Conservation (phyloP, 768 basidiomycete genomes). For the Amanita inopinata region DNA sequence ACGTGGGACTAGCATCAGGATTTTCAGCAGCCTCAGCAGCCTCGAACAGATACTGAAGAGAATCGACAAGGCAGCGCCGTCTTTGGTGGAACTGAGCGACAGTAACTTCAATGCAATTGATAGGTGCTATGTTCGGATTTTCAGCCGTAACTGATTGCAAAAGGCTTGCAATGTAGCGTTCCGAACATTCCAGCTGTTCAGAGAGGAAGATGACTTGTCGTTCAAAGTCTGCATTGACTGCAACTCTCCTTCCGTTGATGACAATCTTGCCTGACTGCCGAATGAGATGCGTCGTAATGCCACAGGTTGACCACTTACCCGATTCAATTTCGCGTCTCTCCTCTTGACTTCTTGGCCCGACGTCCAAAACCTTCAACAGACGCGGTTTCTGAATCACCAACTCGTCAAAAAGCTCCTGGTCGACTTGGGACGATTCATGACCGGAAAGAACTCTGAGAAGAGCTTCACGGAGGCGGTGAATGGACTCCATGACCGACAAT, state of each 20-base stretch:
- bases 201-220: constrained; percentile 72
- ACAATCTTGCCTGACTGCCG: constrained; percentile 47
- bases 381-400: constrained; percentile 56
- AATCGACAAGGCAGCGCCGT: constrained; percentile 63
- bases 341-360: constrained; percentile 47
- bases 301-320: constrained; percentile 26
- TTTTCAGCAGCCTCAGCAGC: constrained; percentile 40
- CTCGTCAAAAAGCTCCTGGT: constrained; percentile 70
- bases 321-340: constrained; percentile 69
- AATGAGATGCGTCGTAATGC: constrained; percentile 3
- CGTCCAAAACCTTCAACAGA: constrained; percentile 55
- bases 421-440: constrained; percentile 37
- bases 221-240: constrained; percentile 72
- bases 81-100: constrained; percentile 60
- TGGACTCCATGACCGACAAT: constrained; percentile 40
- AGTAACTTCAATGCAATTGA: constrained; percentile 53
- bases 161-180: constrained; percentile 66
- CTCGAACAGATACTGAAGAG: constrained; percentile 59
- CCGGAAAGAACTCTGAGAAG: constrained; percentile 39
- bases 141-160: constrained; percentile 52
- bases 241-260: constrained; percentile 55
- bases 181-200: constrained; percentile 73
- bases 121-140: constrained; percentile 53
- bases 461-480: constrained; percentile 44
- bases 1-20: constrained; percentile 36